Evolutionary conservation across 106 monocot species (phyloP).

Genomic region (Dioscorea alata): DNA sequence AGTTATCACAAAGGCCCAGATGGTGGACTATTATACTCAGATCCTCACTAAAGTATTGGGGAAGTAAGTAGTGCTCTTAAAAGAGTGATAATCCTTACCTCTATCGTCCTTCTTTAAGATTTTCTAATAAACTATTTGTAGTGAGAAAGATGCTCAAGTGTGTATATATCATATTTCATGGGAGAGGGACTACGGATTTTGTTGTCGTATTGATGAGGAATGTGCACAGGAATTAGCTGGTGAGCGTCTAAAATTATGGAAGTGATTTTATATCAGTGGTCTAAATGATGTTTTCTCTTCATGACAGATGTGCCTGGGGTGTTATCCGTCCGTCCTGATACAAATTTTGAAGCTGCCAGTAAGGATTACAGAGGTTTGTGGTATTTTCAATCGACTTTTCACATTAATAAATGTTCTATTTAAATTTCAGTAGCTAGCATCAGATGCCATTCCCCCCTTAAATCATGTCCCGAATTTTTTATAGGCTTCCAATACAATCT

Average conservation of each 20-base stretch:
- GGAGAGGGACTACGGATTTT: slow-evolving; percentile 84
- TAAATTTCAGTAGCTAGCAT: too few species aligned
- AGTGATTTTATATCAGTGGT: not conserved
- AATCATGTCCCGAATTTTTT: too few species aligned
- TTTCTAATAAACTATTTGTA: slow-evolving; percentile 11
- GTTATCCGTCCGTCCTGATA: slow-evolving; percentile 52
- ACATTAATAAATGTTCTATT: too few species aligned
- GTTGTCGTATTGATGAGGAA: slow-evolving; percentile 84
- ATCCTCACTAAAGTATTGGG: slow-evolving; percentile 75
- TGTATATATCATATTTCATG: slow-evolving; percentile 86
- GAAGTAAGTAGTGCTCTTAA: slow-evolving; percentile 47
- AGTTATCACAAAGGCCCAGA: slow-evolving; percentile 85
- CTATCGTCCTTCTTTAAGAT: not conserved
- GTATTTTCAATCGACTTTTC: not conserved
- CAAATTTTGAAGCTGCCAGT: slow-evolving; percentile 47
- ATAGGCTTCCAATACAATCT: too few species aligned
- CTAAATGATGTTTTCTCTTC: not conserved
- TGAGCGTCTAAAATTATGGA: slow-evolving; percentile 19
- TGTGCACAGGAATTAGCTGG: slow-evolving; percentile 69
- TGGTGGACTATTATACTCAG: slow-evolving; percentile 76
- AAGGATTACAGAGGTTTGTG: slow-evolving; percentile 69
- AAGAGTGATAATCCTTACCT: not conserved
- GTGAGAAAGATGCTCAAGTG: slow-evolving; percentile 85
- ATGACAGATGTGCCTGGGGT: slow-evolving; percentile 70
- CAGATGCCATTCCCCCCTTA: too few species aligned